phyloP scores from a whole-genome alignment of 768 basidiomycete genomes.

The Tricholoma furcatifolium region DNA sequence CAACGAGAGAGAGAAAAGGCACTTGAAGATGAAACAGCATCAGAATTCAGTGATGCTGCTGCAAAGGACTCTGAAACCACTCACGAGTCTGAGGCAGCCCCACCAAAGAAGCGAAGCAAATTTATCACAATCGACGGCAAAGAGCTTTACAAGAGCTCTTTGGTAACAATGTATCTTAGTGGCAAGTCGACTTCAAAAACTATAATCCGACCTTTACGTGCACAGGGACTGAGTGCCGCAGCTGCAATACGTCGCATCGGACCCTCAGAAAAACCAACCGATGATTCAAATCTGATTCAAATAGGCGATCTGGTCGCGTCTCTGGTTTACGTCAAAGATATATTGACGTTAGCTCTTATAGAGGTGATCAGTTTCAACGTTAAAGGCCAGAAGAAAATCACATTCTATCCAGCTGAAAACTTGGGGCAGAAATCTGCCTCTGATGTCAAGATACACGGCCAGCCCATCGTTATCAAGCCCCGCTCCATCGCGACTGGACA shows the following conservation, averaged over 20 bases:
- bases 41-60: too few relatives aligned
- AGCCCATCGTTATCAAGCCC: too few relatives aligned
- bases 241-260: not conserved
- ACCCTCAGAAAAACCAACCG: not conserved
- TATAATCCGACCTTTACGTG: not conserved
- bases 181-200: not conserved
- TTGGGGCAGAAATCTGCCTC: not conserved
- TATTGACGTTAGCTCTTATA: not conserved
- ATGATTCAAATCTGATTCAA: not conserved
- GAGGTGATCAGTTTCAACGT: not conserved
- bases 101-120: not conserved
- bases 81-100: too few relatives aligned
- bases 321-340: not conserved
- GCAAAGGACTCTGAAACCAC: too few relatives aligned
- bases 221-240: not conserved
- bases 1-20: too few relatives aligned
- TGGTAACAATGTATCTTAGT: not conserved
- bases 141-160: not conserved
- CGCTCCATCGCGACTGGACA: not conserved
- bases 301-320: not conserved
- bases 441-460: not conserved
- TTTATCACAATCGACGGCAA: not conserved
- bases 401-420: not conserved
- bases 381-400: not conserved
- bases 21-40: too few relatives aligned